Evolutionary conservation across 2,329 filamentous ascomycete genomes (phyloP).

Genomic region (Neodidymelliopsis sp.): DNA sequence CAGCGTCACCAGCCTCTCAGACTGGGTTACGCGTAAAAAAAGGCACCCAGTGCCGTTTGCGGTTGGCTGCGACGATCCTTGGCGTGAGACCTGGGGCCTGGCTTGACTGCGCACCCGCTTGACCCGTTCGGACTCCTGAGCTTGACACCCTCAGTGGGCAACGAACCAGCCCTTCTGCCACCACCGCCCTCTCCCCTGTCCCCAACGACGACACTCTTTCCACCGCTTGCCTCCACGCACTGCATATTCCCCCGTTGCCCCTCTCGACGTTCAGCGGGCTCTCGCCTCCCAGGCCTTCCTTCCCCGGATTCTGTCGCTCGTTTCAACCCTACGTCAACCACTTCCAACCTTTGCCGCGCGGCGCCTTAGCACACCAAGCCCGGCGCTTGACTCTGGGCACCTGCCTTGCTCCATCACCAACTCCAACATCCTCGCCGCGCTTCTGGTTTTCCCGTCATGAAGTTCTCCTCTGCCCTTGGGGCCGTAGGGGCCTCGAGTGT

Average conservation of each 20-base stretch:
- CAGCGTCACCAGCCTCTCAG: background rate
- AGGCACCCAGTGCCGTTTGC: constrained; percentile 11
- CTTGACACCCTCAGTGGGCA: no score
- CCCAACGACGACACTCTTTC: constrained; percentile 18
- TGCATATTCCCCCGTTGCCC: constrained; percentile 4
- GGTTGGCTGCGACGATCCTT: constrained; percentile 5
- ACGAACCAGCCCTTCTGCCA: constrained; percentile 3
- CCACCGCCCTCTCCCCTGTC: constrained; percentile 13
- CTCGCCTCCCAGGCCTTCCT: constrained; percentile 15
- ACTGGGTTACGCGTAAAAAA: constrained; percentile 3
- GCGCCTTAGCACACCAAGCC: constrained; percentile 25
- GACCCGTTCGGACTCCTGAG: constrained; percentile 10
- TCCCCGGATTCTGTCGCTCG: constrained; percentile 38
- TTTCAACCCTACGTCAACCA: constrained; percentile 35
- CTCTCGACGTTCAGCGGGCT: constrained; percentile 5
- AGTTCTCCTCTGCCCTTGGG: constrained; percentile 40
- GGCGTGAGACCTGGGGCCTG: constrained; percentile 8
- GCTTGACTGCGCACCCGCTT: constrained; percentile 11
- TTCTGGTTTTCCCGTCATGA: constrained; percentile 39
- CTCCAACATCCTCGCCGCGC: constrained; percentile 16
- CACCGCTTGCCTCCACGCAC: constrained; percentile 11
- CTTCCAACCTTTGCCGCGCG: constrained; percentile 16
- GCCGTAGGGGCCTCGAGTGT: constrained; percentile 43
- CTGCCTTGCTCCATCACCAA: constrained; percentile 13
- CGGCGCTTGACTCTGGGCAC: constrained; percentile 35